Conservation (phyloP, 192 early-diverging fungal species). For the Backusella luteola region DNA sequence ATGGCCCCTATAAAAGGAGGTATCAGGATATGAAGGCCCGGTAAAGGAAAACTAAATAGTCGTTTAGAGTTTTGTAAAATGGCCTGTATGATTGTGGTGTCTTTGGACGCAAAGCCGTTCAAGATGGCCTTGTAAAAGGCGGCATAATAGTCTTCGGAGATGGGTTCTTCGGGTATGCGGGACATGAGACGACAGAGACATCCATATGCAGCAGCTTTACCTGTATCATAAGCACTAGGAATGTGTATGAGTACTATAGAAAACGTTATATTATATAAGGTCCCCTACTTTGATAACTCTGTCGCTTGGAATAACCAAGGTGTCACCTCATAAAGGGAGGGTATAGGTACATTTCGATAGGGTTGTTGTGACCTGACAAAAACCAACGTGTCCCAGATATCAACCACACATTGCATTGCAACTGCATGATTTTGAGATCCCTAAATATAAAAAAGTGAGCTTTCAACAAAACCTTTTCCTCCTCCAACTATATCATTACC, state of each 20-base stretch:
- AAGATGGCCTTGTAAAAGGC: slow-evolving; percentile 72
- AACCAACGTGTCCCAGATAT: slow-evolving; percentile 65
- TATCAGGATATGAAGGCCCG: slow-evolving; percentile 67
- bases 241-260: background rate
- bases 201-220: slow-evolving; percentile 65
- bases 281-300: slow-evolving; percentile 53
- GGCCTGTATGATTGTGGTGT: slow-evolving; percentile 60
- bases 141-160: slow-evolving; percentile 53
- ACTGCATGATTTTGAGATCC: slow-evolving; percentile 59
- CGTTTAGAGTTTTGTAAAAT: slow-evolving; percentile 68
- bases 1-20: slow-evolving; percentile 63
- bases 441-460: slow-evolving; percentile 20
- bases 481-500: slow-evolving; percentile 27
- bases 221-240: slow-evolving; percentile 59
- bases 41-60: slow-evolving; percentile 65
- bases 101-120: slow-evolving; percentile 54
- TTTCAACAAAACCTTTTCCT: too few relatives aligned
- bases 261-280: background rate
- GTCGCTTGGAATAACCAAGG: slow-evolving; percentile 79
- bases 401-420: slow-evolving; percentile 62
- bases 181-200: slow-evolving; percentile 77
- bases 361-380: slow-evolving; percentile 52
- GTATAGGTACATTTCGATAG: slow-evolving; percentile 54
- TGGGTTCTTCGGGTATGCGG: slow-evolving; percentile 64
- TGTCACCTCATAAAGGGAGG: slow-evolving; percentile 71